phyloP scores from a whole-genome alignment of 208 protist species.

The Crithidia fasciculata region DNA sequence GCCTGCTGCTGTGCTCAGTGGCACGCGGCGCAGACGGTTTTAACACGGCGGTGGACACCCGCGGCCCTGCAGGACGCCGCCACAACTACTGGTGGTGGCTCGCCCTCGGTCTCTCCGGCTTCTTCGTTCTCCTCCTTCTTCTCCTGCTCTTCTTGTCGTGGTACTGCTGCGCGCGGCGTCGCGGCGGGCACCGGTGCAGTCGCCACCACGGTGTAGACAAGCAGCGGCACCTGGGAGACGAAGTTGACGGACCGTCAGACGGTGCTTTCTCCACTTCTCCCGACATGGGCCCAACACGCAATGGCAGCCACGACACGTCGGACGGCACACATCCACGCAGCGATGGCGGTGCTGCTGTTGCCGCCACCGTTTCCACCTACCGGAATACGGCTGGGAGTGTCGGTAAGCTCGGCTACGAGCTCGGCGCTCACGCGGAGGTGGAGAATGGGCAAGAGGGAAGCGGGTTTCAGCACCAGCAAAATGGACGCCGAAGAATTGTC shows the following conservation, averaged over 20 bases:
- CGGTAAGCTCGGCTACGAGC: background rate
- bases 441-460: background rate
- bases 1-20: background rate
- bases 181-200: too few relatives aligned
- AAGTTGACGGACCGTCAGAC: background rate
- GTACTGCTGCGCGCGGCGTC: slow-evolving; percentile 15
- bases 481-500: background rate
- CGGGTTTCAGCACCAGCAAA: background rate
- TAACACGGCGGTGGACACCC: background rate
- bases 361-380: slow-evolving; percentile 3
- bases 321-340: background rate
- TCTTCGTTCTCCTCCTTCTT: slow-evolving; percentile 15
- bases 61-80: background rate
- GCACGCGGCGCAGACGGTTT: background rate
- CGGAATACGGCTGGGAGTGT: background rate
- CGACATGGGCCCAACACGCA: background rate
- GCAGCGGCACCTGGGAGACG: background rate
- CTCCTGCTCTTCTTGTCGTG: slow-evolving; percentile 22
- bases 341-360: background rate
- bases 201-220: background rate
- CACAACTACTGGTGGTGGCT: slow-evolving; percentile 34
- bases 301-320: slow-evolving; percentile 13
- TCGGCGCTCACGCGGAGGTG: background rate
- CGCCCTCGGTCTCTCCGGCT: slow-evolving; percentile 14
- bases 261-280: slow-evolving; percentile 6